Percentiles rank a stretch among this genome's conserved stretches.
These are phyloP conservation scores for Saturnispora sanitii DNA, from an alignment of 805 yeast species.

Conservation along the genomic window DNA sequence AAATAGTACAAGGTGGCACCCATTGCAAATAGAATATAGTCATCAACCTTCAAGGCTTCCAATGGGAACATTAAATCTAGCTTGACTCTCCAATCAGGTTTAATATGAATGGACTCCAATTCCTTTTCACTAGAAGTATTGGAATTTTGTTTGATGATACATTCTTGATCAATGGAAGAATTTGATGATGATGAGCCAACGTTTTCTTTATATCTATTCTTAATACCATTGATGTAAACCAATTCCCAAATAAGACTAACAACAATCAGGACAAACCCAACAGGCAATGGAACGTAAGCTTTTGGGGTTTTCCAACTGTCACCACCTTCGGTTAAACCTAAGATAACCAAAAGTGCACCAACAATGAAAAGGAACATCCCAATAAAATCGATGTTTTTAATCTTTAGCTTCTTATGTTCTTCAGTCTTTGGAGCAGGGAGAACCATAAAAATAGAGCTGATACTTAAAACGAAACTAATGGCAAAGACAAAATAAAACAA, in stretches of 20 bases:
- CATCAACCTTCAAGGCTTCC: constrained; percentile 15
- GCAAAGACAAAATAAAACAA: constrained; percentile 32
- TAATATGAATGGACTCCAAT: neutral
- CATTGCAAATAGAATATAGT: constrained; percentile 15
- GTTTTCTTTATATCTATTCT: constrained; percentile 1
- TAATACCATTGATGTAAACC: constrained; percentile 12
- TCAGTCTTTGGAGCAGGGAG: constrained; percentile 25
- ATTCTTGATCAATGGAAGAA: too few species aligned
- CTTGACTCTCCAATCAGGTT: constrained; percentile 12
- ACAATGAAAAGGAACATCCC: constrained; percentile 28
- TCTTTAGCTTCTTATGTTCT: constrained; percentile 15
- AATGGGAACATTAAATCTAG: constrained; percentile 18
- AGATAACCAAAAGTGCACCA: constrained; percentile 30
- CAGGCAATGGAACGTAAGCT: constrained; percentile 34
- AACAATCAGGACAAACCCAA: constrained; percentile 29
- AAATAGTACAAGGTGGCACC: constrained; percentile 10
- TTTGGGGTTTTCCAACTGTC: constrained; percentile 32
- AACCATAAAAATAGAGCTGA: constrained; percentile 17
- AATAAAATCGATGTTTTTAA: constrained; percentile 28
- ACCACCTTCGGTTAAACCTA: constrained; percentile 39
- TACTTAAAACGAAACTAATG: constrained; percentile 12
- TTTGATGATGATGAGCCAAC: too few species aligned
- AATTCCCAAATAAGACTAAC: constrained; percentile 26
- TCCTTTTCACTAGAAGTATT: constrained; percentile 6
- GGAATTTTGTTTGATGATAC: too few species aligned